Conservation (phyloP, 78 protist species). For the Tieghemostelium lacteum region DNA sequence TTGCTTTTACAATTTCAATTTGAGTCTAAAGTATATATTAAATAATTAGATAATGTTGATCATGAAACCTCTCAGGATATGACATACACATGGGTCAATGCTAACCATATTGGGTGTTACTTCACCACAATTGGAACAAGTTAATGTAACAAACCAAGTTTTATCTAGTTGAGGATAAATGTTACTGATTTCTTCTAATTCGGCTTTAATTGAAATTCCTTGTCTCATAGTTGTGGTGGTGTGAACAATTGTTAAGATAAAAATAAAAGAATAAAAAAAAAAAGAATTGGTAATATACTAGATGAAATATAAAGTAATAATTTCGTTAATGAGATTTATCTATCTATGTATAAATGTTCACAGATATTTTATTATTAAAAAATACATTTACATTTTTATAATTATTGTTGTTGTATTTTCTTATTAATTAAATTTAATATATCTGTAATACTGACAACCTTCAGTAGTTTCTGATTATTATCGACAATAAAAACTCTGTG, state of each 20-base stretch:
- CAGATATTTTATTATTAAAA: too few relatives aligned
- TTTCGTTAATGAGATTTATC: too few relatives aligned
- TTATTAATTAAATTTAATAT: slow-evolving; percentile 2
- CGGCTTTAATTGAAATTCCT: neutral
- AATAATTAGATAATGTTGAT: too few relatives aligned
- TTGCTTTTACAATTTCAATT: neutral
- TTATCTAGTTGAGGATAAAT: neutral
- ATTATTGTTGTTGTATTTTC: neutral
- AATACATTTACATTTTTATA: too few relatives aligned
- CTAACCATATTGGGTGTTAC: neutral
- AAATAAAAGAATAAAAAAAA: too few relatives aligned
- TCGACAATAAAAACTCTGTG: slow-evolving; percentile 50
- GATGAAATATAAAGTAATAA: too few relatives aligned
- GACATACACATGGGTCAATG: neutral
- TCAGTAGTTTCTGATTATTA: slow-evolving; percentile 8
- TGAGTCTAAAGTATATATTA: neutral
- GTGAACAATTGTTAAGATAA: too few relatives aligned
- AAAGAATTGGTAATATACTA: too few relatives aligned
- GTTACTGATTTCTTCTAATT: neutral
- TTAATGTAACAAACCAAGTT: neutral
- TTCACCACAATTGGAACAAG: neutral
- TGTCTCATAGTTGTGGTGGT: too few relatives aligned
- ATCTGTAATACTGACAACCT: slow-evolving; percentile 43
- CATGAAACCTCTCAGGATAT: neutral
- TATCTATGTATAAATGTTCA: too few relatives aligned